Evolutionary conservation across 345 rosid genomes (phyloP).

Genomic region (Aquilaria yunnanensis): DNA sequence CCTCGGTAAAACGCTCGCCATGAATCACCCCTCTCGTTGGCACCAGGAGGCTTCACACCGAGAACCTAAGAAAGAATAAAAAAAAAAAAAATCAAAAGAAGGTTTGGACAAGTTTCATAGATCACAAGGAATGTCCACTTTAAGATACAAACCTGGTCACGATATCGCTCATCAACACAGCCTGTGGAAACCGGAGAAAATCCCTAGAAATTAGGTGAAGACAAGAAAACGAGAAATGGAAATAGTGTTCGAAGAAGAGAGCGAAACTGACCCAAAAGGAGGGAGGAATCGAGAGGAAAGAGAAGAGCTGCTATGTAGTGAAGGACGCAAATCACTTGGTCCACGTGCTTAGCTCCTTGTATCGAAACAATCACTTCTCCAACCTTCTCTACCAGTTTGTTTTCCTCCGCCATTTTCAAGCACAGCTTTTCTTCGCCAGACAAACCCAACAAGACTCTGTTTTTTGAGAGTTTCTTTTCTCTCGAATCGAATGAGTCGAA

Average conservation of each 20-base stretch:
- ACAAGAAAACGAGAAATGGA: neutral
- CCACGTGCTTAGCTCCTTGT: slow-evolving; percentile 58
- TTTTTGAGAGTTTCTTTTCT: no score
- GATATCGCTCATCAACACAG: slow-evolving; percentile 39
- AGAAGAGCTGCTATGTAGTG: slow-evolving; percentile 71
- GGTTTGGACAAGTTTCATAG: slow-evolving; percentile 3
- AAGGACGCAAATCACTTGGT: slow-evolving; percentile 64
- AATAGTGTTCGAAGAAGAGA: neutral
- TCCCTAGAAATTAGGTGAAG: neutral
- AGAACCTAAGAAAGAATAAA: slow-evolving; percentile 30
- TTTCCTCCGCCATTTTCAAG: slow-evolving; percentile 9
- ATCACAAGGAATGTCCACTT: neutral
- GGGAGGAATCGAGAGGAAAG: slow-evolving; percentile 59
- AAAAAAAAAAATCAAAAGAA: slow-evolving; percentile 3
- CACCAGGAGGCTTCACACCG: slow-evolving; percentile 30
- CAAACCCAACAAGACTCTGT: no score
- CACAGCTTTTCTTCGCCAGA: no score
- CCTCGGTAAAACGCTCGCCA: slow-evolving; percentile 60
- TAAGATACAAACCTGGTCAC: slow-evolving; percentile 43
- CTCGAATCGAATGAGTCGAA: no score
- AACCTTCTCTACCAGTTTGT: slow-evolving; percentile 39
- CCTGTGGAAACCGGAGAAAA: slow-evolving; percentile 29
- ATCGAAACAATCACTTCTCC: slow-evolving; percentile 49
- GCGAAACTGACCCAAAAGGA: slow-evolving; percentile 40
- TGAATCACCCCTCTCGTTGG: slow-evolving; percentile 42